Evolutionary conservation across 2,329 filamentous ascomycete species (phyloP).

Genomic region (Decorospora gaudefroyi): DNA sequence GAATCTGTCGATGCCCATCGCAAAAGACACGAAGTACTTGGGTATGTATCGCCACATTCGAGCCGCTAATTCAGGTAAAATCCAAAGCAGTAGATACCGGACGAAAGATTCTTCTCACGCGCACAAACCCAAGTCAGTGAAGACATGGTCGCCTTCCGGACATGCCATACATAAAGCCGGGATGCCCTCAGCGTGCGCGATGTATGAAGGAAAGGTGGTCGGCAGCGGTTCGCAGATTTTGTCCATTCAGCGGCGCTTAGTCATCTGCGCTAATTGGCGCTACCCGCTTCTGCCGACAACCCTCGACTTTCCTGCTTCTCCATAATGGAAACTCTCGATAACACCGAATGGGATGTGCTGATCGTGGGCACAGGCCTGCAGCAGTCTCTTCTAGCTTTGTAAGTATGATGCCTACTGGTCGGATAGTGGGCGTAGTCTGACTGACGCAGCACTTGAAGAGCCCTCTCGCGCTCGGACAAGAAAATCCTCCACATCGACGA

Average conservation of each 20-base stretch:
- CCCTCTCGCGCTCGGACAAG: conserved; percentile 88
- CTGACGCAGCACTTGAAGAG: conserved; percentile 75
- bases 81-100: conserved; percentile 60
- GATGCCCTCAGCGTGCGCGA: conserved; percentile 46
- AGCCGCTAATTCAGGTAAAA: conserved; percentile 56
- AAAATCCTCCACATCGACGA: conserved; percentile 87
- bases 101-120: conserved; percentile 53
- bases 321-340: conserved; percentile 57
- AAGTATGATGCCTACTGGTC: conserved; percentile 38
- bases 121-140: conserved; percentile 50
- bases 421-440: conserved; percentile 60
- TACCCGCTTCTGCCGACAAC: conserved; percentile 28
- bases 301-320: conserved; percentile 22
- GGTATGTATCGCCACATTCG: conserved; percentile 55
- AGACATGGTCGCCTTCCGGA: conserved; percentile 46
- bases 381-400: conserved; percentile 60
- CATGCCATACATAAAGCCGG: conserved; percentile 41
- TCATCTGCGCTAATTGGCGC: conserved; percentile 33
- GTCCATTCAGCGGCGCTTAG: conserved; percentile 33
- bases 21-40: neutral
- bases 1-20: no score
- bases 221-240: conserved; percentile 30
- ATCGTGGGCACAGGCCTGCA: conserved; percentile 59
- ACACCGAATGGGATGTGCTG: conserved; percentile 58
- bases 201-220: conserved; percentile 27